Percentiles rank a stretch among this genome's conserved stretches.
Evolutionary conservation across 108 stramenopile genomes (phyloP).

Genomic region (Thalassiosira profunda): DNA sequence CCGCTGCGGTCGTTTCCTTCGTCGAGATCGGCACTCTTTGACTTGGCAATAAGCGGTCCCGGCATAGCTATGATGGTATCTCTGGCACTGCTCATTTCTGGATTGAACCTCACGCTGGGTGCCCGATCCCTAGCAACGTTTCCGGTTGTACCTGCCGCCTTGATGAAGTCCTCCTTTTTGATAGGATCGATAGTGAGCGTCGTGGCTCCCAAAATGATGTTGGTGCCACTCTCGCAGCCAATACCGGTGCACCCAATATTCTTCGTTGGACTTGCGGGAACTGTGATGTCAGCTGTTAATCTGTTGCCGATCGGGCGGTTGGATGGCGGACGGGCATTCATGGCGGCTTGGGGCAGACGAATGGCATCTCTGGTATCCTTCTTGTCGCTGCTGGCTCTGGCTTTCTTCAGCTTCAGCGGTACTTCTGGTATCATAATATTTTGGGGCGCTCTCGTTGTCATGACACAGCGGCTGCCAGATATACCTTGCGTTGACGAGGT

Average conservation of each 20-base stretch:
- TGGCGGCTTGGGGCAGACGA: constrained; percentile 69
- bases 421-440: constrained; percentile 44
- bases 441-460: constrained; percentile 59
- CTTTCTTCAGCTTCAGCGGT: constrained; percentile 43
- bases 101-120: constrained; percentile 35
- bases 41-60: constrained; percentile 49
- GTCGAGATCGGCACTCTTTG: constrained; percentile 42
- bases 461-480: constrained; percentile 65
- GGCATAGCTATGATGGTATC: constrained; percentile 32
- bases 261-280: constrained; percentile 83
- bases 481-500: constrained; percentile 76
- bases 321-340: constrained; percentile 89
- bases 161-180: constrained; percentile 79
- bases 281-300: constrained; percentile 84
- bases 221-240: constrained; percentile 72
- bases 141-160: constrained; percentile 63
- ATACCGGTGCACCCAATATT: constrained; percentile 90
- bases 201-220: constrained; percentile 69
- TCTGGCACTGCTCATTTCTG: constrained; percentile 26
- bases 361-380: constrained; percentile 48
- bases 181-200: constrained; percentile 57
- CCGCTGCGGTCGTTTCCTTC: constrained; percentile 76
- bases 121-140: constrained; percentile 38
- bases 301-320: constrained; percentile 89
- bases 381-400: constrained; percentile 47